phyloP scores from a whole-genome alignment of 257 asterid genomes.

The Solanum sejunctum region DNA sequence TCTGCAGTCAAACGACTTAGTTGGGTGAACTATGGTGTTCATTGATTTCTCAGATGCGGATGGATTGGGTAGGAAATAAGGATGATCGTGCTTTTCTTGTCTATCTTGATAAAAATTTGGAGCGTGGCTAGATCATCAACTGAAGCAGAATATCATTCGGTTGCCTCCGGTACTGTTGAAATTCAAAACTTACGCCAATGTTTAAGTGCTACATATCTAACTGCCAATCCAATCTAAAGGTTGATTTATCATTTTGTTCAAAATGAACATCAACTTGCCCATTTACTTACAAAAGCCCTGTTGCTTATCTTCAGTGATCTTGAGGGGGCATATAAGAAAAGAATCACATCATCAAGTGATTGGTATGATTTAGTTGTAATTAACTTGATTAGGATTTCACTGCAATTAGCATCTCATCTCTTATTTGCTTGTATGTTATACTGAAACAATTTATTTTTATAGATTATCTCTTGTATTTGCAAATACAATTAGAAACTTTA shows the following conservation, averaged over 20 bases:
- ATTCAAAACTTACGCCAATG: not conserved
- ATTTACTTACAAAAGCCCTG: not conserved
- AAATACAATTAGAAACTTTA: too few relatives aligned
- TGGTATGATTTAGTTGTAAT: too few relatives aligned
- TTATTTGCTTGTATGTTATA: too few relatives aligned
- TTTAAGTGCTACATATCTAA: too few relatives aligned
- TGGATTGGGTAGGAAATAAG: not conserved
- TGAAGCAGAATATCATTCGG: not conserved
- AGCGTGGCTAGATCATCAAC: not conserved
- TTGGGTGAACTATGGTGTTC: not conserved
- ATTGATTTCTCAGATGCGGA: not conserved
- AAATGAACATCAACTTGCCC: not conserved
- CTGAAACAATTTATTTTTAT: too few relatives aligned
- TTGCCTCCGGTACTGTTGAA: not conserved
- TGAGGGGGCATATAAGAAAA: not conserved
- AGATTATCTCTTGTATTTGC: too few relatives aligned
- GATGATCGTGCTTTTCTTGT: not conserved
- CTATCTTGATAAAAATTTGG: not conserved
- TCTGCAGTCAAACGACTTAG: not conserved
- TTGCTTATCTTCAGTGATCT: not conserved
- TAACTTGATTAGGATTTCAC: too few relatives aligned
- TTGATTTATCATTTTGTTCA: not conserved
- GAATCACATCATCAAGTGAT: too few relatives aligned
- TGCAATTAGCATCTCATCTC: too few relatives aligned
- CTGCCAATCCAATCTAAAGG: not conserved